Evolutionary conservation across 2,329 filamentous ascomycete genomes (phyloP).

Genomic region (Sordariomycetes sp.): DNA sequence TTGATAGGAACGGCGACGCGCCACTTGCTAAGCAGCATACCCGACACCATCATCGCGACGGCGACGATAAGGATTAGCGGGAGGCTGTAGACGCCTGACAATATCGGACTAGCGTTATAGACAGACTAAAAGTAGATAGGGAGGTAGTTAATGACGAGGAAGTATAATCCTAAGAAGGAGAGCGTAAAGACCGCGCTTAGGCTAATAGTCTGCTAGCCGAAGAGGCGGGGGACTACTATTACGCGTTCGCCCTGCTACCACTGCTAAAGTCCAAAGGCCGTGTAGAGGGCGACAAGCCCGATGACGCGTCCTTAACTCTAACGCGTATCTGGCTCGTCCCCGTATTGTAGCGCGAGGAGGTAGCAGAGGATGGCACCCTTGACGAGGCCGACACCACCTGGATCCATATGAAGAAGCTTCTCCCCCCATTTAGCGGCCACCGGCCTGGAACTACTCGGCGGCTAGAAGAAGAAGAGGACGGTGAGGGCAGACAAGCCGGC

Average conservation of each 20-base stretch:
- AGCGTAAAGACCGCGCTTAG: slow-evolving; percentile 15
- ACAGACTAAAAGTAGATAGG: slow-evolving; percentile 33
- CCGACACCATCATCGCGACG: background rate
- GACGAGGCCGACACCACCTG: slow-evolving; percentile 17
- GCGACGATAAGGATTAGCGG: slow-evolving; percentile 8
- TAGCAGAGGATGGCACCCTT: slow-evolving; percentile 27
- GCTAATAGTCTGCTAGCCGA: slow-evolving; percentile 22
- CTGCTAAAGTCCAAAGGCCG: slow-evolving; percentile 18
- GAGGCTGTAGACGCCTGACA: slow-evolving; percentile 13
- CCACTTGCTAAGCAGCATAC: background rate
- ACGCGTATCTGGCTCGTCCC: slow-evolving; percentile 19
- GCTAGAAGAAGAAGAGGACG: slow-evolving; percentile 26
- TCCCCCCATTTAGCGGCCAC: background rate
- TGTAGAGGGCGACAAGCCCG: slow-evolving; percentile 15
- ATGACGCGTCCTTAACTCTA: slow-evolving; percentile 18
- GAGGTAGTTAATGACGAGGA: slow-evolving; percentile 22
- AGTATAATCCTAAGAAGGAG: slow-evolving; percentile 20
- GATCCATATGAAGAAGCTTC: slow-evolving; percentile 8
- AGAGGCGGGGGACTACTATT: slow-evolving; percentile 25
- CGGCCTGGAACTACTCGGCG: slow-evolving; percentile 12
- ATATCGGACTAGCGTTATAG: slow-evolving; percentile 20
- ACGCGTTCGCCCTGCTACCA: slow-evolving; percentile 18
- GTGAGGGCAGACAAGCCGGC: slow-evolving; percentile 15
- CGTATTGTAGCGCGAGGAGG: slow-evolving; percentile 36
- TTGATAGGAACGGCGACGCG: background rate